Conservation (phyloP, 495 filamentous ascomycete genomes). For the Aspergillus panamensis region DNA sequence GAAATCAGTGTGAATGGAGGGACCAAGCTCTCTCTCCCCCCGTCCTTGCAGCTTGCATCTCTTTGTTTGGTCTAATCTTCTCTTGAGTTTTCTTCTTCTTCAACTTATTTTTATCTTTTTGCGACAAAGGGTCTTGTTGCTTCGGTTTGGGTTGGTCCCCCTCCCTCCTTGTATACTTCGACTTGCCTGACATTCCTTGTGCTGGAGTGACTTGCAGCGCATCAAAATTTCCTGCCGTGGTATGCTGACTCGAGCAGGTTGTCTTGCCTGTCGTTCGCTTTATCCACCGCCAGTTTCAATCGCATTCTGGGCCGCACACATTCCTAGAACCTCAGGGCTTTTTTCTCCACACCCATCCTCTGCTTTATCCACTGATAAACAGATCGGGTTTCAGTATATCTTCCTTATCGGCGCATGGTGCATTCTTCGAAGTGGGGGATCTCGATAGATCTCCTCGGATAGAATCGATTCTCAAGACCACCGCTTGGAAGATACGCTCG, state of each 20-base stretch:
- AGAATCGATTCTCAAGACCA: conserved; percentile 27
- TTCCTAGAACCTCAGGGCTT: background rate
- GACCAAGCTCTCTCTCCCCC: conserved; percentile 9
- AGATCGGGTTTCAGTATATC: conserved; percentile 12
- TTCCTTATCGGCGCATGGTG: conserved; percentile 41
- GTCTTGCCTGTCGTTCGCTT: background rate
- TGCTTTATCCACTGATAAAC: conserved; percentile 13
- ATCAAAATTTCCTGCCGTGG: background rate
- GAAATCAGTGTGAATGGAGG: background rate
- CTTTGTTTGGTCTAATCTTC: conserved; percentile 1
- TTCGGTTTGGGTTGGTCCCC: background rate
- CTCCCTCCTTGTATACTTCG: conserved; percentile 4
- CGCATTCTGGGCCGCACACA: conserved; percentile 11
- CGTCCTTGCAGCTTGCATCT: conserved; percentile 15
- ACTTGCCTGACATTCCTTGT: background rate
- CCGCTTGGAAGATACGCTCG: background rate
- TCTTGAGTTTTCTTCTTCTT: conserved; percentile 15
- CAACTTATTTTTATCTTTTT: conserved; percentile 15
- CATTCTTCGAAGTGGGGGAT: conserved; percentile 48
- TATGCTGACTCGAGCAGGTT: background rate
- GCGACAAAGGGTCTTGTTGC: conserved; percentile 13
- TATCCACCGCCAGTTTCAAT: conserved; percentile 17
- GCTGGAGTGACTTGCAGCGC: background rate
- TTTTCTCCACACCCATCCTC: background rate
- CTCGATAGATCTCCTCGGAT: conserved; percentile 47